Evolutionary conservation across 352 stramenopile species (phyloP), one percentile per base, ranked within the genome.

Genomic region (Phytophthora fragariaefolia): DNA sequence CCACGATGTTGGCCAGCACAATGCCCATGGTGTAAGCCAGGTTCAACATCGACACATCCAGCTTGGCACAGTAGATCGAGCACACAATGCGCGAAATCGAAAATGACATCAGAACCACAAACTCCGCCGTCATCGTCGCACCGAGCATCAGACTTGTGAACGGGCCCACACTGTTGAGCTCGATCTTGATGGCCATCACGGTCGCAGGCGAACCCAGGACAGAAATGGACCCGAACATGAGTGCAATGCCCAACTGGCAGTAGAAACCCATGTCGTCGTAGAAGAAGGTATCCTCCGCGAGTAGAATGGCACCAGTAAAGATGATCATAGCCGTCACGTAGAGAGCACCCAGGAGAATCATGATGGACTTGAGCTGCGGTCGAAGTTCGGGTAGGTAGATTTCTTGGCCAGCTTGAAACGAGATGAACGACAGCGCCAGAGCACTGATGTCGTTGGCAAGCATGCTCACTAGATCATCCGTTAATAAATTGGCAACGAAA

Each of bases 81-180:
- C 74, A 85, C 26, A 90, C 65, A 45, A 91, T 87, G 38, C 83
- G 80, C 26, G 83, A 71, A 30, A 90, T 52, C 1, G 83, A 91
- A 63, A 91, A 91, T 4, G 79, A 87, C 2, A 91, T 54, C 45
- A 91, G 73, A 57, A 91, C 83, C n/a, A 91, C 64, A 30, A 91
- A 91, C 71, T 91, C 83, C 32, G 83, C 79, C 6, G 67, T 83
- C 83, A 91, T 91, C 6, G 81, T 90, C 10, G 81, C 71, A 5
- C 83, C 83, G 0, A 91, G 77, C 83, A 91, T 91, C n/a, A 91
- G 69, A 56, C 80, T 90, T 7, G 83, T 91, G 59, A 91, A 91
- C 0, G 79, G 81, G 6, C 83, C 83, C 9, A 86, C 83, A 42
- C 80, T 87, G 45, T 91, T 85, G 38, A 90, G 63, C 60, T 90